A percentile compares a stretch with the other conserved stretches of the same genome.
These are phyloP conservation scores for Zizania palustris DNA, from an alignment of 202 grass and related monocot genomes.

Conservation along the genomic window DNA sequence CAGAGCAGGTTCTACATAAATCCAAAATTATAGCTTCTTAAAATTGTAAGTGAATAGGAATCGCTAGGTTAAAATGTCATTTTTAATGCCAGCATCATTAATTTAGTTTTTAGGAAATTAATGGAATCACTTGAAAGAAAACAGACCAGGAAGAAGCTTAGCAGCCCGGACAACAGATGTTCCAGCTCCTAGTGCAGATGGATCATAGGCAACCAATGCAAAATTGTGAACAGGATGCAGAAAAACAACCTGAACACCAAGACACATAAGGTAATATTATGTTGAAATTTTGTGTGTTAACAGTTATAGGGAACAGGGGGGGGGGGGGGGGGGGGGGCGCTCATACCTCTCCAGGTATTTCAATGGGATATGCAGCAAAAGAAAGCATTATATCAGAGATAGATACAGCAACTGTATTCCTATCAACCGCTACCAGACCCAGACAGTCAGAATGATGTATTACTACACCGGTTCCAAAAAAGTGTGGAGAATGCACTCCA, in stretches of 20 bases:
- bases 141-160: constrained; percentile 95
- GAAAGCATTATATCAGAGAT: constrained; percentile 97
- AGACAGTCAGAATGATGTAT: constrained; percentile 83
- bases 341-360: constrained; percentile 93
- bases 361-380: constrained; percentile 97
- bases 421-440: constrained; percentile 91
- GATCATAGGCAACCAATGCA: constrained; percentile 95
- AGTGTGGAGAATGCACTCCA: constrained; percentile 98
- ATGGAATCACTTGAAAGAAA: constrained; percentile 21
- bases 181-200: constrained; percentile 89
- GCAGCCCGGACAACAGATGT: constrained; percentile 84
- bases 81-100: constrained; percentile 4
- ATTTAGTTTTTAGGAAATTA: constrained; percentile 26
- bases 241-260: constrained; percentile 80
- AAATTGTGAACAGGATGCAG: constrained; percentile 97
- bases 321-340: background rate
- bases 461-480: constrained; percentile 94
- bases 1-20: constrained; percentile 75
- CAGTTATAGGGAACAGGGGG: constrained; percentile 18
- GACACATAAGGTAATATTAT: constrained; percentile 38
- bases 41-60: background rate
- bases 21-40: constrained; percentile 37
- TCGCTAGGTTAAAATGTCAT: background rate
- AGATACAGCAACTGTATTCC: constrained; percentile 90
- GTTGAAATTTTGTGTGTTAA: constrained; percentile 21